These are phyloP conservation scores for Tetraselmis chui DNA, from an alignment of 139 green algal species.

Conservation along the genomic window DNA sequence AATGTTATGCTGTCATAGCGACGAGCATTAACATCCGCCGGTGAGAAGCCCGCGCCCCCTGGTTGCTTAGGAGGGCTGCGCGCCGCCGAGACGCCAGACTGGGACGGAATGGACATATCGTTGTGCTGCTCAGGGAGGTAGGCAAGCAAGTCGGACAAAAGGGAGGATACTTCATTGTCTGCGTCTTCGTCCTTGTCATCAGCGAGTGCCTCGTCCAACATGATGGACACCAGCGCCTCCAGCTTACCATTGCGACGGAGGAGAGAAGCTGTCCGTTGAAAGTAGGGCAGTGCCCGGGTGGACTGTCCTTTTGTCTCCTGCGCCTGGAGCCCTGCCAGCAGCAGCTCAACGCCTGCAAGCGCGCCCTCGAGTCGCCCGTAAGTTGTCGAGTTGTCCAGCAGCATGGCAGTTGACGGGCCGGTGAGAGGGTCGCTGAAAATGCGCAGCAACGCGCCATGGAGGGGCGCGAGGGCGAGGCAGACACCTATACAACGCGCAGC, in stretches of 20 bases:
- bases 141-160: neutral
- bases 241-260: neutral
- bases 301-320: no score
- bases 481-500: neutral
- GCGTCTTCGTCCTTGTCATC: neutral
- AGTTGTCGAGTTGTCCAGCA: neutral
- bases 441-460: neutral
- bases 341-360: neutral
- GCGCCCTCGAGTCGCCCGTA: neutral
- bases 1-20: conserved; percentile 17
- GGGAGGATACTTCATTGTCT: neutral
- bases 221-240: neutral
- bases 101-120: neutral
- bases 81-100: neutral
- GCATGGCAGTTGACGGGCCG: neutral
- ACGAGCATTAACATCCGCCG: conserved; percentile 7
- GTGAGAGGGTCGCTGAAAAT: neutral
- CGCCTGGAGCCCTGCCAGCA: neutral
- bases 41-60: neutral
- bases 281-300: no score
- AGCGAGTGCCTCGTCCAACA: neutral
- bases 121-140: neutral
- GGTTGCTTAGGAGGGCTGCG: no score
- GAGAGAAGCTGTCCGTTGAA: no score
- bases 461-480: neutral